Evolutionary conservation across 306 rosid species (phyloP).

Genomic region (Cicer chorassanicum): DNA sequence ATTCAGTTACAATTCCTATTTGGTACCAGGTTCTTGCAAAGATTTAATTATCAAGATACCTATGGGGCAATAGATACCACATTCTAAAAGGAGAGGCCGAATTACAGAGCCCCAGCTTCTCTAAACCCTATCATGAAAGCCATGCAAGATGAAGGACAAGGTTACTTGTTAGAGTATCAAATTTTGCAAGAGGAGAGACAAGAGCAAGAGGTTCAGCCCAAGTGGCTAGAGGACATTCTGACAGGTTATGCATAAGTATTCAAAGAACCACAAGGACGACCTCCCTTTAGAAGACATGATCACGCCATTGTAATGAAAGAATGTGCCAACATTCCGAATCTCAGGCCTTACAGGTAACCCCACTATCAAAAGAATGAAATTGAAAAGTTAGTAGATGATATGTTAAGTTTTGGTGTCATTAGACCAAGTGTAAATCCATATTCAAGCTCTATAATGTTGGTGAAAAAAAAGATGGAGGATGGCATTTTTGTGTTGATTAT

Average conservation of each 20-base stretch:
- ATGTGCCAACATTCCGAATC: too few species aligned
- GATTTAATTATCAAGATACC: neutral
- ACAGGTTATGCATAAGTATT: neutral
- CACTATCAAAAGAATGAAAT: too few species aligned
- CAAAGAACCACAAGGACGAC: neutral
- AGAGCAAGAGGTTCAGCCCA: too few species aligned
- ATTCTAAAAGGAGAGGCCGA: neutral
- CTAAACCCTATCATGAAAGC: neutral
- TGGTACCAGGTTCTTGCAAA: neutral
- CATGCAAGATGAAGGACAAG: neutral
- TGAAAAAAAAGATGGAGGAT: too few species aligned
- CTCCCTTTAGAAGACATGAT: neutral
- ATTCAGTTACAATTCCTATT: neutral
- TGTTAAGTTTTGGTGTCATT: too few species aligned
- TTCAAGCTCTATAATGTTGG: too few species aligned
- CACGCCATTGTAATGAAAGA: neutral
- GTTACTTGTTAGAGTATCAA: neutral
- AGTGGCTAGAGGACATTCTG: neutral
- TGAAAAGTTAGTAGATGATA: too few species aligned
- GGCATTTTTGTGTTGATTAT: too few species aligned
- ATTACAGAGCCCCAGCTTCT: neutral
- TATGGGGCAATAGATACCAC: neutral
- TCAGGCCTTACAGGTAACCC: too few species aligned
- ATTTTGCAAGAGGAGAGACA: too few species aligned
- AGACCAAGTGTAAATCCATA: too few species aligned